Conservation (phyloP, 1,284 basidiomycete species). For the Ustilago tritici region DNA sequence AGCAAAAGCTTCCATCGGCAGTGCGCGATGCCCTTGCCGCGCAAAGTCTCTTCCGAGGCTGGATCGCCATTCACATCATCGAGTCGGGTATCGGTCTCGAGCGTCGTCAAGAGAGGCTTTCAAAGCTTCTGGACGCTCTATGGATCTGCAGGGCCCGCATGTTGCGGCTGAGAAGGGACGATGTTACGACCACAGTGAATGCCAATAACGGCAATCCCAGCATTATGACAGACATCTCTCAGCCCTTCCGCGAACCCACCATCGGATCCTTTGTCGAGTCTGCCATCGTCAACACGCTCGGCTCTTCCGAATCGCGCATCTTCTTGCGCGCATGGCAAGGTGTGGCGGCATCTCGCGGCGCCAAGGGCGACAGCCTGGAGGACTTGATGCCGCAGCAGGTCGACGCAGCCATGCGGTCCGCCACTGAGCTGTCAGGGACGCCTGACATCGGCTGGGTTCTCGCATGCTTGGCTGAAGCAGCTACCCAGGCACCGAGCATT, state of each 20-base stretch:
- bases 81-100: conserved; percentile 62
- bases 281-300: conserved; percentile 60
- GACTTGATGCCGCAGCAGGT: conserved; percentile 50
- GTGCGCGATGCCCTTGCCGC: conserved; percentile 60
- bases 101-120: conserved; percentile 55
- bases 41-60: conserved; percentile 61
- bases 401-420: conserved; percentile 19
- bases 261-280: conserved; percentile 65
- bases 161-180: conserved; percentile 38
- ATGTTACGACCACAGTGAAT: conserved; percentile 5
- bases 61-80: conserved; percentile 64
- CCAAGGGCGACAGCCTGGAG: conserved; percentile 45
- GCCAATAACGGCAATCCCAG: conserved; percentile 13
- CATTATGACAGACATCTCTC: conserved; percentile 13
- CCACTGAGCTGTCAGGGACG: conserved; percentile 39
- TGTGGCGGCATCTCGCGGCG: conserved; percentile 48
- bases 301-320: conserved; percentile 57
- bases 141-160: conserved; percentile 64
- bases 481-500: conserved; percentile 37
- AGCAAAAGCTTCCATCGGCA: conserved; percentile 53
- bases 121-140: conserved; percentile 63
- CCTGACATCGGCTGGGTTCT: conserved; percentile 67
- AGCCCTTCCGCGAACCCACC: conserved; percentile 59
- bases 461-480: conserved; percentile 57
- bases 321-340: conserved; percentile 65